Base-by-base conservation (phyloP, 2,329 filamentous ascomycete genomes). In the Pseudogymnoascus sp. region DNA sequence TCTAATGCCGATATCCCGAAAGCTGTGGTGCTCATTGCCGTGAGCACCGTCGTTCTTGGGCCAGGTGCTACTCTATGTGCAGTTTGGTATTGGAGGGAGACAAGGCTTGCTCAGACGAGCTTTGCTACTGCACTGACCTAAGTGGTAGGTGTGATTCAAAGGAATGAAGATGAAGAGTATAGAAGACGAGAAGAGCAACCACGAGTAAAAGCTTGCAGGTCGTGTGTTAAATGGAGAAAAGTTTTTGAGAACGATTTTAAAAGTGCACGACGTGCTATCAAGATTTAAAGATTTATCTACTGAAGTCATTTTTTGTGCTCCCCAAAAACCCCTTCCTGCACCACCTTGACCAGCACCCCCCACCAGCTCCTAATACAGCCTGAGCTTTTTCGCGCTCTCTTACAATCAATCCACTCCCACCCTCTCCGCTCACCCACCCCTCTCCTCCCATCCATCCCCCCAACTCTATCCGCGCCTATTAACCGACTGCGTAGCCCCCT, bases 401-500 rank as follows among this genome's bases (percentile, higher is more conserved):
- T 57, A 57, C 51, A 57, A 57, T 57, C n/a, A n/a, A 23, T 57
- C 23, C 4, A 54, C 40, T 11, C n/a, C 39, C 39, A 3, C 39
- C 4, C 39, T 8, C 4, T 16, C 18, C 26, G 47, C 47, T 26
- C 29, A 34, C 51, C 4, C 10, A 4, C 16, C 8, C 12, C n/a
- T 4, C 26, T 54, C n/a, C 47, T 31, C 16, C 1, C 5, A 57
- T 5, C 11, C 23, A n/a, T 18, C 42, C 42, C 2, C 14, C 1
- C 42, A 14, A 3, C 26, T 57, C 51, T 57, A 57, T 21, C 51
- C 51, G 51, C 51, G 51, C 29, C 51, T 57, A 57, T 57, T 57
- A 57, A 57, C 16, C n/a, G 51, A 57, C 51, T 57, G 51, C 16
- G 57, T 18, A 51, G 45, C 29, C 29, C 85, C 87, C 64, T 87